These are phyloP conservation scores for Tulasnella sp. DNA, from an alignment of 768 basidiomycete species.

Conservation along the genomic window DNA sequence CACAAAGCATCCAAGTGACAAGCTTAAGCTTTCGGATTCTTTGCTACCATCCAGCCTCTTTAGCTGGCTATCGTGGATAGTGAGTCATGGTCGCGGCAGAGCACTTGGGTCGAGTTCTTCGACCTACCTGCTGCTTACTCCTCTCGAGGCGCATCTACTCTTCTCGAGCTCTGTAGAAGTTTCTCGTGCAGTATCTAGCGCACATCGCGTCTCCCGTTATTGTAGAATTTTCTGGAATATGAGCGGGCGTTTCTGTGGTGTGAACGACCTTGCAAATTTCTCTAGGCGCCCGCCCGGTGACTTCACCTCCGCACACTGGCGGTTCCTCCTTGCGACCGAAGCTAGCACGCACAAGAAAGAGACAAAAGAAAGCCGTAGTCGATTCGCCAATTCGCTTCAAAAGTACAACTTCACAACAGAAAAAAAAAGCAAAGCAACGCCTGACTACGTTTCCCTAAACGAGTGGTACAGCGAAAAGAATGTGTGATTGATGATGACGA, in stretches of 20 bases:
- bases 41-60: neutral
- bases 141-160: neutral
- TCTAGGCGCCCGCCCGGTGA: neutral
- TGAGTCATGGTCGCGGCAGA: slow-evolving; percentile 18
- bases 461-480: neutral
- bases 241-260: neutral
- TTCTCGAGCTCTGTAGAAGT: neutral
- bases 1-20: neutral
- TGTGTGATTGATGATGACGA: neutral
- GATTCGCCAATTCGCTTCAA: slow-evolving; percentile 10
- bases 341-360: neutral
- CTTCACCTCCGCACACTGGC: neutral
- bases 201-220: neutral
- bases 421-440: slow-evolving; percentile 7
- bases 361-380: neutral
- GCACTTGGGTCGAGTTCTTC: slow-evolving; percentile 14
- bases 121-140: neutral
- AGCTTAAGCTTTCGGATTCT: neutral
- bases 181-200: neutral
- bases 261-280: neutral
- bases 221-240: neutral
- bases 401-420: neutral
- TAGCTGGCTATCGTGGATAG: slow-evolving; percentile 17
- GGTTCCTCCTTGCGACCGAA: neutral
- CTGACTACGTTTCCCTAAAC: slow-evolving; percentile 1